Base-by-base conservation (phyloP, 176 grass and related monocot species). In the Carex parvula region DNA sequence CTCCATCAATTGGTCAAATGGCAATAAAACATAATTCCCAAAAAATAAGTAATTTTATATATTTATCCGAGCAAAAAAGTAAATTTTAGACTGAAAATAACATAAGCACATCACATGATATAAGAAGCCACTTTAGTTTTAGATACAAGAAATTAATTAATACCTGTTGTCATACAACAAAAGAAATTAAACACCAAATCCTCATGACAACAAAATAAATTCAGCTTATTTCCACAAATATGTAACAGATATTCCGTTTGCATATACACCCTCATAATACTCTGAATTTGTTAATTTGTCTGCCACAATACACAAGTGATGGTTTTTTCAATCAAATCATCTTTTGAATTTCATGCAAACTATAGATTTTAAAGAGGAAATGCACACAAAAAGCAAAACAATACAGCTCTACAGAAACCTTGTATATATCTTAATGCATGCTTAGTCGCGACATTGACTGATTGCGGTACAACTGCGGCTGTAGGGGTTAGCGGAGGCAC, bases 401-500 rank as follows among this genome's bases (percentile, higher is more conserved):
- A 35, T 65, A 11, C 14, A 66, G 8, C 55, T 46, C 56, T 79
- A 58, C 17, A 79, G 64, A 33, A 24, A 44, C 39, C 24, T 84
- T 82, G 66, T 72, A 56, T 72, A 56, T 4, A 41, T 30, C 61
- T 85, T 41, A 29, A 15, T 22, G 32, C 11, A 15, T 22, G 32
- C 11, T 81, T 82, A 92, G 58, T 29, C 24, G 75, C 88, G 92
- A 87, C 94, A 92, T 60, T 9, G 14, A 17, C 88, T 79, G 85
- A 94, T 89, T 30, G 63, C 16, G 17, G 72, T 80, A 85, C 92
- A 92, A 68, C 94, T 87, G 79, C 88, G 88, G n/a, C 1, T 15
- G 81, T 97, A 92, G 76, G 92, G 92, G 78, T 97, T 91, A 73
- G 83, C 92, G 42, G 83, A 77, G 7, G 76, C 87, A 26, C 92